Base-by-base conservation (phyloP, 306 rosid species). In the Benincasa hispida region DNA sequence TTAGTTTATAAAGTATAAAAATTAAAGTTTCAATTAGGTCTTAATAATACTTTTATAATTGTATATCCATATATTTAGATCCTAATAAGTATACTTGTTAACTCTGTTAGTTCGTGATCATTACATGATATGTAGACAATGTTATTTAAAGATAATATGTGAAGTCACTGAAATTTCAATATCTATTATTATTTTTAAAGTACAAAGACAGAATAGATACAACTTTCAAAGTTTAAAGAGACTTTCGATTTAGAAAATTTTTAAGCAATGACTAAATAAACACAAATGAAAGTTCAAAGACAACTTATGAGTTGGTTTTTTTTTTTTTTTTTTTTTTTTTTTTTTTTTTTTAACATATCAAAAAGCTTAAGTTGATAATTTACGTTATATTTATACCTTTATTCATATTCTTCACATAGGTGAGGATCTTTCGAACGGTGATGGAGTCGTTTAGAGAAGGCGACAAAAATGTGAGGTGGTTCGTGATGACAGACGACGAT, bases 401-500 rank as follows among this genome's bases (percentile, higher is more conserved):
- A 28, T 30, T 60, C 21, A 17, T 30, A 61, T 15, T 15, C 24
- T 62, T 30, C 13, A 17, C 6, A 32, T 0, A 62, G 69, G 63
- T 78, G 28, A 78, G 87, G 24, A 84, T 86, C 8, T 78, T 81
- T 0, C 72, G 79, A 4, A 73, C 86, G 0, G 41, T 88, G 17
- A 5, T 78, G 80, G 90, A 88, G 59, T 63, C 80, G 1, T 81
- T 75, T 3, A 61, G 79, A 55, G 48, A 86, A n/a, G 80, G 84
- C 6, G 87, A 83, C 27, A 25, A 68, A 25, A 34, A 59, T 22
- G 84, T 79, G 54, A 86, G 86, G 69, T 86, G 92, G 92, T 88
- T 66, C 15, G 90, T 86, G 2, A 81, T 81, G 87, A 70, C 84
- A 0, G 92, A 88, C 27, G 90, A 85, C 30, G 90, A 86, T 61